A percentile compares a stretch with the other conserved stretches of the same genome.
Evolutionary conservation across 83 land plant species (phyloP).

Genomic region (Larix sibirica): DNA sequence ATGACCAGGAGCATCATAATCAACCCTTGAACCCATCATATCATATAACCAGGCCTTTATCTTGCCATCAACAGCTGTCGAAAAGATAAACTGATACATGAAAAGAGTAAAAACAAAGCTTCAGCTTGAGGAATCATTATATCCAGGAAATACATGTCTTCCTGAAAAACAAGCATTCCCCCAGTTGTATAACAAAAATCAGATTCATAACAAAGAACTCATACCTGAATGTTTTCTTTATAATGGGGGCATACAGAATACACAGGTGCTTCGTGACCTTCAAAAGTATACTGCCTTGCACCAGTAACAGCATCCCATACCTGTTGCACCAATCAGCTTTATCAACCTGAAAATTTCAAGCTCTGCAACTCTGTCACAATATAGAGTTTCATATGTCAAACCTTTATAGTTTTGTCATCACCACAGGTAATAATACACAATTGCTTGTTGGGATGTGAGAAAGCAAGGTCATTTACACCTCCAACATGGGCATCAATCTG

Average conservation of each 20-base stretch:
- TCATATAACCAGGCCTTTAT: constrained; percentile 97
- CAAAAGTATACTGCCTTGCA: constrained; percentile 67
- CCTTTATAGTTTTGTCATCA: constrained; percentile 96
- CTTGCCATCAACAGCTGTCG: constrained; percentile 90
- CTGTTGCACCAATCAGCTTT: constrained; percentile 30
- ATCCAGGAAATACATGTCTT: constrained; percentile 34
- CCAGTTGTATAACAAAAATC: constrained; percentile 2
- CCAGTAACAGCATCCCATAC: constrained; percentile 90
- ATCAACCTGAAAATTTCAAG: not conserved
- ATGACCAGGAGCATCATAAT: constrained; percentile 93
- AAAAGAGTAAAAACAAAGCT: not conserved
- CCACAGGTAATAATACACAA: constrained; percentile 91
- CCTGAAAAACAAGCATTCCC: not conserved
- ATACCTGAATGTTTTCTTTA: constrained; percentile 92
- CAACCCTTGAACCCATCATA: constrained; percentile 85
- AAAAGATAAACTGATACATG: constrained; percentile 76
- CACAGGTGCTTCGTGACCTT: constrained; percentile 93
- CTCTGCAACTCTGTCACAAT: not conserved
- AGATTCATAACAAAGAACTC: not conserved
- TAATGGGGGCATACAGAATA: constrained; percentile 94
- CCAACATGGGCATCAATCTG: constrained; percentile 99
- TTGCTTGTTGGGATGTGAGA: constrained; percentile 78
- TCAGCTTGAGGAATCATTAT: constrained; percentile 16
- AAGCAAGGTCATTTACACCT: constrained; percentile 94
- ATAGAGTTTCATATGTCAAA: constrained; percentile 20